Percentiles rank a stretch among this genome's conserved stretches.
phyloP scores from a whole-genome alignment of 805 yeast genomes.

The Starmerella floricola region DNA sequence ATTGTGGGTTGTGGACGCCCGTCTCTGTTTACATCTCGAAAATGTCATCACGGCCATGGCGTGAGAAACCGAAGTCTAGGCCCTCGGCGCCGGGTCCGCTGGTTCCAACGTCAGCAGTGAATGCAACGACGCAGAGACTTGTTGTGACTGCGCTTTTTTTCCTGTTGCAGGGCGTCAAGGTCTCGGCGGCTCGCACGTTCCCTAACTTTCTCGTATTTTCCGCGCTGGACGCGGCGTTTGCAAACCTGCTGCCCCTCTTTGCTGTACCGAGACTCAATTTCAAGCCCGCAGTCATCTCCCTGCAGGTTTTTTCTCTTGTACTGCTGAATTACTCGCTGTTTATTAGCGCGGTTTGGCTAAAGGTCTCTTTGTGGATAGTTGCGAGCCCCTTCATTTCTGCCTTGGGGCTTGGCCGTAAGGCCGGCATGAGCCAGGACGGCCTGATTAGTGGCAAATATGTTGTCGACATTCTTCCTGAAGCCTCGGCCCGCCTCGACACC shows the following conservation, averaged over 20 bases:
- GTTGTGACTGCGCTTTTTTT: conserved; percentile 54
- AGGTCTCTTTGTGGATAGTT: conserved; percentile 12
- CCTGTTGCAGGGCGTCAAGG: conserved; percentile 74
- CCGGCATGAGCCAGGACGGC: not conserved
- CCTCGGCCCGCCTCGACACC: conserved; percentile 62
- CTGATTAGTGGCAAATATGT: conserved; percentile 56
- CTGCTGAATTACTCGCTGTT: conserved; percentile 34
- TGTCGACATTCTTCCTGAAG: conserved; percentile 80
- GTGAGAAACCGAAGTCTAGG: conserved; percentile 1
- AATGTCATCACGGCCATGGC: conserved; percentile 15
- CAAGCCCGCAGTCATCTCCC: conserved; percentile 41
- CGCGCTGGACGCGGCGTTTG: conserved; percentile 55
- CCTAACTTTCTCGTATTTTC: conserved; percentile 44
- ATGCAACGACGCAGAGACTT: conserved; percentile 53
- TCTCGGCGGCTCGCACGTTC: conserved; percentile 49
- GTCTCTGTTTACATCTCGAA: not conserved
- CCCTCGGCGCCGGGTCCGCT: conserved; percentile 22
- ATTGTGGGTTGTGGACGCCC: no score
- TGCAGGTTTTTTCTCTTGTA: conserved; percentile 39
- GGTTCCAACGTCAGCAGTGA: conserved; percentile 55
- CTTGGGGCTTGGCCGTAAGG: not conserved
- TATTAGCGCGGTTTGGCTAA: conserved; percentile 35
- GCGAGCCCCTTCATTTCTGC: conserved; percentile 4
- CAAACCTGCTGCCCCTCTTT: conserved; percentile 60
- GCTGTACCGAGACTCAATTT: conserved; percentile 66